phyloP scores from a whole-genome alignment of 345 rosid genomes.

The Hevea brasiliensis region DNA sequence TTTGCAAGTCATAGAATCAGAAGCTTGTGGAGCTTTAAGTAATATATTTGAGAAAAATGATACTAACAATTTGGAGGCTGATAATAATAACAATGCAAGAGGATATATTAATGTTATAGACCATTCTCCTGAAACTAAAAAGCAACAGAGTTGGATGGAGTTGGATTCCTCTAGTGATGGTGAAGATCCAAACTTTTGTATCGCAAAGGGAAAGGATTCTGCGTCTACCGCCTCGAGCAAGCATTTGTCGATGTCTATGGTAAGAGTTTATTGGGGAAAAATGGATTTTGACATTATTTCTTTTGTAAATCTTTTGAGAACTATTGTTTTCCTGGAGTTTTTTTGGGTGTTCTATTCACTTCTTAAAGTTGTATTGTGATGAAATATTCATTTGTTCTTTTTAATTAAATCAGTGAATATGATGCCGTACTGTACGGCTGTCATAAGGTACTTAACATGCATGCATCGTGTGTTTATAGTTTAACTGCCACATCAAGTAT shows the following conservation, averaged over 20 bases:
- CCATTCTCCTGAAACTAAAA: constrained; percentile 53
- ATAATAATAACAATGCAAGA: constrained; percentile 15
- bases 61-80: constrained; percentile 13
- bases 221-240: constrained; percentile 21
- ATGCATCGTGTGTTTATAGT: background rate
- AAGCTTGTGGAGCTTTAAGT: constrained; percentile 70
- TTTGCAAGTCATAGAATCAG: constrained; percentile 58
- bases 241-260: constrained; percentile 40
- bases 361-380: background rate
- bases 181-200: constrained; percentile 36
- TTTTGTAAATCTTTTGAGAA: background rate
- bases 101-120: constrained; percentile 42
- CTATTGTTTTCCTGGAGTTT: background rate
- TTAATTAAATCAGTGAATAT: background rate
- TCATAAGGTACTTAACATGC: background rate
- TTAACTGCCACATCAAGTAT: background rate
- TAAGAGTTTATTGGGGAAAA: constrained; percentile 22
- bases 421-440: background rate
- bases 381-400: background rate
- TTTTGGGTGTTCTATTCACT: background rate
- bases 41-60: constrained; percentile 47
- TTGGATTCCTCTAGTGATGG: constrained; percentile 60
- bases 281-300: background rate
- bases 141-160: constrained; percentile 38
- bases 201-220: constrained; percentile 23